These are phyloP conservation scores for Starmerella kuoi DNA, from an alignment of 805 yeast species.

Conservation along the genomic window DNA sequence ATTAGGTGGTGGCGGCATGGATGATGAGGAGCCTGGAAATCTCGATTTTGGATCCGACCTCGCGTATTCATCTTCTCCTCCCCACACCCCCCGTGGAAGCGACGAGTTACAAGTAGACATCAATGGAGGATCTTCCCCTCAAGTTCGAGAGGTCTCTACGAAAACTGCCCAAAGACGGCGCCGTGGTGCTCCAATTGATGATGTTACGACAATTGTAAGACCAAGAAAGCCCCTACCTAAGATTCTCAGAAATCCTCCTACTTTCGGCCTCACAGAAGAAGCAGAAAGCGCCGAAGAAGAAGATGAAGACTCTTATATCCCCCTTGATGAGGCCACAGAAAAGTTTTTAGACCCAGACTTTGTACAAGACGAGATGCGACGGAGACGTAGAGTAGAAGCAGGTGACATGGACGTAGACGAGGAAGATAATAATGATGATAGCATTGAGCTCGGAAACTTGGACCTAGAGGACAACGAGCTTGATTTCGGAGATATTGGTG, in stretches of 20 bases:
- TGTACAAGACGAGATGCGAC: slow-evolving; percentile 15
- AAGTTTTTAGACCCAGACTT: slow-evolving; percentile 13
- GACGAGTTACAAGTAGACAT: slow-evolving; percentile 3
- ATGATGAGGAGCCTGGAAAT: slow-evolving; percentile 2
- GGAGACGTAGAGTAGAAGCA: slow-evolving; percentile 6
- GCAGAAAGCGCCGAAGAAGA: neutral
- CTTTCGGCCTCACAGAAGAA: neutral
- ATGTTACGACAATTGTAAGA: slow-evolving; percentile 6
- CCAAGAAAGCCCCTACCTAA: slow-evolving; percentile 6
- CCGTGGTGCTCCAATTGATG: slow-evolving; percentile 15
- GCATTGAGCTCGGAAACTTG: slow-evolving; percentile 2
- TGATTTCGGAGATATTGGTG: neutral
- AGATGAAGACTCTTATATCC: neutral
- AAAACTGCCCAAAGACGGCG: neutral
- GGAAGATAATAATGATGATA: neutral
- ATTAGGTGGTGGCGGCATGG: neutral
- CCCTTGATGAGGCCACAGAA: slow-evolving; percentile 7
- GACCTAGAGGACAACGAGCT: neutral
- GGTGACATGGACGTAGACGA: slow-evolving; percentile 5
- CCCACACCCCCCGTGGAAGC: slow-evolving; percentile 14
- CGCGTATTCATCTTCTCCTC: slow-evolving; percentile 14
- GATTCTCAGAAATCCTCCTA: slow-evolving; percentile 6
- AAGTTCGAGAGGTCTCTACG: neutral
- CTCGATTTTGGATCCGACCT: slow-evolving; percentile 18
- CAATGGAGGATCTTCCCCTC: slow-evolving; percentile 1